Conservation (phyloP, 148 eudicot genomes). For the Amaranthus hypochondriacus region DNA sequence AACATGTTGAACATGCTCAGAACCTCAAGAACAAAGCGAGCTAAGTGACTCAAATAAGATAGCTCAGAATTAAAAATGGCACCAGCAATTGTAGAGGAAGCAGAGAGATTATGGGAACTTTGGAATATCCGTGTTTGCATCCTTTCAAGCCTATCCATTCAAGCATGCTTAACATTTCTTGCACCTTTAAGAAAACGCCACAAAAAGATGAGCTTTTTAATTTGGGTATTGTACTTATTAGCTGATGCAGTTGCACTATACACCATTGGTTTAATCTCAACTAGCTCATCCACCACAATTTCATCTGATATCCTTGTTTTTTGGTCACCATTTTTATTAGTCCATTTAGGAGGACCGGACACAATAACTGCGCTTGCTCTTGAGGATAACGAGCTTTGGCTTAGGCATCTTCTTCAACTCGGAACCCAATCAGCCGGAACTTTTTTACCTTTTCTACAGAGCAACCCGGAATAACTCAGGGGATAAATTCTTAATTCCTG, state of each 20-base stretch:
- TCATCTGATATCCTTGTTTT: not conserved
- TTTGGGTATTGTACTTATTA: constrained; percentile 8
- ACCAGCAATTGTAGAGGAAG: not conserved
- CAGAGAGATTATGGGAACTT: constrained; percentile 8
- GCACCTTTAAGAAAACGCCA: constrained; percentile 14
- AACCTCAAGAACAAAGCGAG: too few species aligned
- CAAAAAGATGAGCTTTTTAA: not conserved
- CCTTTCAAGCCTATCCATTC: constrained; percentile 7
- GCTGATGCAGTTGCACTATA: constrained; percentile 13
- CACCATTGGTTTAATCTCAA: constrained; percentile 11
- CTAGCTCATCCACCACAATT: not conserved
- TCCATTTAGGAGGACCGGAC: constrained; percentile 15
- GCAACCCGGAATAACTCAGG: not conserved
- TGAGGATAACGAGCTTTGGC: constrained; percentile 17
- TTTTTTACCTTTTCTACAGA: not conserved
- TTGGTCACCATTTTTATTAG: constrained; percentile 12
- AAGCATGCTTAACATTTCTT: not conserved
- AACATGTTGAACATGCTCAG: too few species aligned
- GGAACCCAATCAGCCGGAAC: constrained; percentile 3
- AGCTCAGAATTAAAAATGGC: not conserved
- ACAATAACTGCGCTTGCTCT: constrained; percentile 15
- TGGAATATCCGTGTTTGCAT: constrained; percentile 12
- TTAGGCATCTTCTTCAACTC: constrained; percentile 10
- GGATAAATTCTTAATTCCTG: not conserved
- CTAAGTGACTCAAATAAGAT: too few species aligned